These are phyloP conservation scores for Diaporthe amygdali DNA, from an alignment of 2,329 filamentous ascomycete species.

Conservation along the genomic window DNA sequence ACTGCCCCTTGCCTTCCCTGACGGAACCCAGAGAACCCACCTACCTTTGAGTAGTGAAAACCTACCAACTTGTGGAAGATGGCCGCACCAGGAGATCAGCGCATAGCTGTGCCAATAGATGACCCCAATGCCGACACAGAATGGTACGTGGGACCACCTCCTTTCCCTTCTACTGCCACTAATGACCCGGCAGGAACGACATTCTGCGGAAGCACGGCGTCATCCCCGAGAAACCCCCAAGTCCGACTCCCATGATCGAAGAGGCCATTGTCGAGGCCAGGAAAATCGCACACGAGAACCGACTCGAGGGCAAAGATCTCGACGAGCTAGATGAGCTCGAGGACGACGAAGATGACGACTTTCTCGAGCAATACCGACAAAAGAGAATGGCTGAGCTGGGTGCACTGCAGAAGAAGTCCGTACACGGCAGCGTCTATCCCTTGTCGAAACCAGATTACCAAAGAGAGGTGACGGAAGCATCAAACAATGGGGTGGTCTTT, in stretches of 20 bases:
- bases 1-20: neutral
- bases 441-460: constrained; percentile 94
- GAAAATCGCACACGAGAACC: constrained; percentile 85
- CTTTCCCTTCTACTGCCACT: neutral
- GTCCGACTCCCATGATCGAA: constrained; percentile 93
- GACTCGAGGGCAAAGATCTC: constrained; percentile 90
- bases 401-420: constrained; percentile 73
- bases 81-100: constrained; percentile 67
- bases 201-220: constrained; percentile 96
- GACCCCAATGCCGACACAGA: constrained; percentile 97
- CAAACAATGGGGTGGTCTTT: constrained; percentile 69
- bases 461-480: constrained; percentile 90
- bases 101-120: constrained; percentile 83
- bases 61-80: constrained; percentile 42
- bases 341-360: constrained; percentile 92
- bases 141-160: constrained; percentile 64
- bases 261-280: constrained; percentile 88
- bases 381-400: constrained; percentile 86
- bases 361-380: constrained; percentile 85
- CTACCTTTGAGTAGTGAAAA: neutral
- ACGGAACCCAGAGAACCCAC: neutral
- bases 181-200: constrained; percentile 76
- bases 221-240: constrained; percentile 97
- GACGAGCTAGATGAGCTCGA: constrained; percentile 94
- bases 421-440: constrained; percentile 91